Percentiles rank a stretch among this genome's conserved stretches.
Conservation (phyloP, 345 rosid genomes). For the Moricandia arvensis region DNA sequence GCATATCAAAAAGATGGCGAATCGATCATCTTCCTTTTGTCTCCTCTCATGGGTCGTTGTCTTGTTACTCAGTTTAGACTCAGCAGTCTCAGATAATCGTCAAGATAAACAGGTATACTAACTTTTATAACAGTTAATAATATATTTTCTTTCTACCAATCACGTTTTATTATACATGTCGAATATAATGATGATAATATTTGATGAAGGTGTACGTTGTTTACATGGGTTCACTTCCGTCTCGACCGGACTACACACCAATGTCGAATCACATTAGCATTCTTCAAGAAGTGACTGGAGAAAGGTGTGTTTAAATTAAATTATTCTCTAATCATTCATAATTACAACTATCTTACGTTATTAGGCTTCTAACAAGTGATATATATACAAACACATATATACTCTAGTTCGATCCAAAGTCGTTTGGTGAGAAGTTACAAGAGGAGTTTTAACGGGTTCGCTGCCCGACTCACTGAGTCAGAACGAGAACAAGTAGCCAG, state of each 20-base stretch:
- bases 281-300: conserved; percentile 35
- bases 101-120: conserved; percentile 10
- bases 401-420: conserved; percentile 29
- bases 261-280: conserved; percentile 33
- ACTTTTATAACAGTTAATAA: not conserved
- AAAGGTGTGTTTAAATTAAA: conserved; percentile 3
- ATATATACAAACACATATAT: not conserved
- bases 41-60: not conserved
- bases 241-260: conserved; percentile 25
- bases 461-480: conserved; percentile 41
- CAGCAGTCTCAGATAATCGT: conserved; percentile 1
- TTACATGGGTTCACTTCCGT: conserved; percentile 46
- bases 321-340: not conserved
- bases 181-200: conserved; percentile 3
- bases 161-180: not conserved
- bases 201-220: conserved; percentile 38
- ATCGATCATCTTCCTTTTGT: not conserved
- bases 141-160: not conserved
- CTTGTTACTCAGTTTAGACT: conserved; percentile 8
- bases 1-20: not conserved
- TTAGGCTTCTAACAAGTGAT: not conserved
- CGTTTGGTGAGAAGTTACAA: conserved; percentile 49
- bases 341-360: not conserved
- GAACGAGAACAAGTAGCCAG: conserved; percentile 48
- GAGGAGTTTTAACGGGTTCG: conserved; percentile 67